phyloP scores from a whole-genome alignment of 805 yeast genomes.

The Hanseniaspora nectarophila region DNA sequence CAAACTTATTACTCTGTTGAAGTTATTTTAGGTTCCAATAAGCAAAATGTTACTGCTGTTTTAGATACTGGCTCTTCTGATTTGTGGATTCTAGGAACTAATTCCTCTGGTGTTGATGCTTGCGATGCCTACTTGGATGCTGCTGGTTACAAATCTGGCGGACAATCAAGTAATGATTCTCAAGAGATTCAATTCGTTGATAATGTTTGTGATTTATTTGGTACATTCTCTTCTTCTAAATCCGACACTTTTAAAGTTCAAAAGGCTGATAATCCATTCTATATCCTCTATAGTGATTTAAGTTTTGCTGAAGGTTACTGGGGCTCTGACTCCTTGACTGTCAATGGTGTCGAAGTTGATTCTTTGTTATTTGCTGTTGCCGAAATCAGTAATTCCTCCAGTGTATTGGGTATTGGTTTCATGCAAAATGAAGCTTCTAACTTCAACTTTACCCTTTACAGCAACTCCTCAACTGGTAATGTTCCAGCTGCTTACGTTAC shows the following conservation, averaged over 20 bases:
- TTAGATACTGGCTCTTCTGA: slow-evolving; percentile 62
- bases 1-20: slow-evolving; percentile 32
- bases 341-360: slow-evolving; percentile 38
- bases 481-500: too few species aligned
- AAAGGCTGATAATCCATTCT: slow-evolving; percentile 20
- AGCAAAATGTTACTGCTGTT: slow-evolving; percentile 37
- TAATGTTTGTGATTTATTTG: slow-evolving; percentile 21
- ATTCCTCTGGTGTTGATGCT: slow-evolving; percentile 2
- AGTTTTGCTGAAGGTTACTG: slow-evolving; percentile 37
- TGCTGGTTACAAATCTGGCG: background rate
- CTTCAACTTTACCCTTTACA: slow-evolving; percentile 13
- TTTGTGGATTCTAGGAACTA: slow-evolving; percentile 47
- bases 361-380: slow-evolving; percentile 53
- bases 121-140: slow-evolving; percentile 12
- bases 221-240: slow-evolving; percentile 21
- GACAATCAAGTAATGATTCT: background rate
- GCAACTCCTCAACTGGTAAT: slow-evolving; percentile 31
- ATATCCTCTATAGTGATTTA: slow-evolving; percentile 35
- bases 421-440: slow-evolving; percentile 56
- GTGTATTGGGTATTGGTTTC: slow-evolving; percentile 55
- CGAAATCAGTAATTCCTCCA: slow-evolving; percentile 42
- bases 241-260: slow-evolving; percentile 21
- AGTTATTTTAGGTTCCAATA: slow-evolving; percentile 40
- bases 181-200: slow-evolving; percentile 4
- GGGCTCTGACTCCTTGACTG: slow-evolving; percentile 46